phyloP scores from a whole-genome alignment of 202 grass and related monocot genomes.

The Saccharum hybrid region DNA sequence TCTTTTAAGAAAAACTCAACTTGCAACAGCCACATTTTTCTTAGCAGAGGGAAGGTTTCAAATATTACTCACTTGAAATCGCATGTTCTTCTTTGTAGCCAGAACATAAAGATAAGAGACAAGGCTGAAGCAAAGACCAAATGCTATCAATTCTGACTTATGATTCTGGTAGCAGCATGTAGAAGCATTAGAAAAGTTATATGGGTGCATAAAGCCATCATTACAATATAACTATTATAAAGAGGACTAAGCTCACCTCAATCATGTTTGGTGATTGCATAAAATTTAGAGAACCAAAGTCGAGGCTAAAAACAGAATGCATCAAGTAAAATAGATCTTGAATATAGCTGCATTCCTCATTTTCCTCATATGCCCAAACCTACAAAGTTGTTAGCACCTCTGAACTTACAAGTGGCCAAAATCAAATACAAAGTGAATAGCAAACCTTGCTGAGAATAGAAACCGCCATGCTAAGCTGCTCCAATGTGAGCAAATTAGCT shows the following conservation, averaged over 20 bases:
- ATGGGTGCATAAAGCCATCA: neutral
- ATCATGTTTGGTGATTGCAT: constrained; percentile 71
- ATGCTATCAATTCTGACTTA: constrained; percentile 47
- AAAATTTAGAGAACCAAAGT: constrained; percentile 63
- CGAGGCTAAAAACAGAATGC: constrained; percentile 68
- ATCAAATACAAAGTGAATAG: constrained; percentile 44
- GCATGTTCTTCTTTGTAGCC: constrained; percentile 74
- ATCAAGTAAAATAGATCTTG: constrained; percentile 86
- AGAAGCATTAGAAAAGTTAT: constrained; percentile 44
- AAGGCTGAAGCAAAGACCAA: constrained; percentile 79
- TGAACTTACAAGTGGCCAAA: constrained; percentile 38
- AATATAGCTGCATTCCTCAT: constrained; percentile 81
- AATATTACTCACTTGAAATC: constrained; percentile 64
- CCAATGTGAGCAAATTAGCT: constrained; percentile 69
- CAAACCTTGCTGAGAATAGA: constrained; percentile 94
- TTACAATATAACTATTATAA: neutral
- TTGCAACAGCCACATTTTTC: neutral
- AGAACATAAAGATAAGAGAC: constrained; percentile 85
- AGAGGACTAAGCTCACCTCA: constrained; percentile 63
- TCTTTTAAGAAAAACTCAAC: neutral
- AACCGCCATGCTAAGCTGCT: constrained; percentile 76
- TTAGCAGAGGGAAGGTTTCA: neutral
- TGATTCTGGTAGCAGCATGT: constrained; percentile 53
- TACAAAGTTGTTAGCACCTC: constrained; percentile 43
- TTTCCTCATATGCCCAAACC: constrained; percentile 96